Conservation (phyloP, 176 grass and related monocot species). For the Carex cristatella region DNA sequence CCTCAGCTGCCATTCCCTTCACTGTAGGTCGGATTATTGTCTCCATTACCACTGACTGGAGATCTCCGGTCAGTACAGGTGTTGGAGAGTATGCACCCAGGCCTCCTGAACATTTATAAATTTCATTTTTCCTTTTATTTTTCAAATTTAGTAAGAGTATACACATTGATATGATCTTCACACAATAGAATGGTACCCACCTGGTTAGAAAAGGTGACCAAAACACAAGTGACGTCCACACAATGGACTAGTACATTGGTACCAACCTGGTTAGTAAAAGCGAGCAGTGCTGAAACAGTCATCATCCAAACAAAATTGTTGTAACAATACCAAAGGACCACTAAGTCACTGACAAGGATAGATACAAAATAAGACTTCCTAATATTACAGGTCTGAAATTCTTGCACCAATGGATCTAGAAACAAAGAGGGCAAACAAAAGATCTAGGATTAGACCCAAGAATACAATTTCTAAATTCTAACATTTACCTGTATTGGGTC, state of each 20-base stretch:
- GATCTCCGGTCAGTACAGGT: conserved; percentile 60
- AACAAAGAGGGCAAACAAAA: neutral
- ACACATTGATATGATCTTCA: neutral
- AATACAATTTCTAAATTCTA: neutral
- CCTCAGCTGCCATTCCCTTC: conserved; percentile 83
- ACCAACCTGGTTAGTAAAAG: neutral
- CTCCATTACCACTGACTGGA: conserved; percentile 63
- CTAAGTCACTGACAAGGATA: neutral
- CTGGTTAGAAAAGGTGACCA: neutral
- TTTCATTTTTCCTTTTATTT: neutral
- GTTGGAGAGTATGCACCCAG: conserved; percentile 97
- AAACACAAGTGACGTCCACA: neutral
- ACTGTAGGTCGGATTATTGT: conserved; percentile 79
- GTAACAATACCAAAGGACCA: neutral
- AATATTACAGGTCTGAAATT: neutral
- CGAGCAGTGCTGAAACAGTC: neutral
- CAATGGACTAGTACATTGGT: neutral
- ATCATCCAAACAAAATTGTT: neutral
- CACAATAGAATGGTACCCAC: neutral
- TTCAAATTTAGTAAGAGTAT: neutral
- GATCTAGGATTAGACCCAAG: neutral
- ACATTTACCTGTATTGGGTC: conserved; percentile 54
- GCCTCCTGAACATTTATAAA: conserved; percentile 38
- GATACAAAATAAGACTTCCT: neutral
- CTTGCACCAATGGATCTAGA: neutral